Evolutionary conservation across 2,329 filamentous ascomycete genomes (phyloP).

Genomic region (Alternaria postmessia): DNA sequence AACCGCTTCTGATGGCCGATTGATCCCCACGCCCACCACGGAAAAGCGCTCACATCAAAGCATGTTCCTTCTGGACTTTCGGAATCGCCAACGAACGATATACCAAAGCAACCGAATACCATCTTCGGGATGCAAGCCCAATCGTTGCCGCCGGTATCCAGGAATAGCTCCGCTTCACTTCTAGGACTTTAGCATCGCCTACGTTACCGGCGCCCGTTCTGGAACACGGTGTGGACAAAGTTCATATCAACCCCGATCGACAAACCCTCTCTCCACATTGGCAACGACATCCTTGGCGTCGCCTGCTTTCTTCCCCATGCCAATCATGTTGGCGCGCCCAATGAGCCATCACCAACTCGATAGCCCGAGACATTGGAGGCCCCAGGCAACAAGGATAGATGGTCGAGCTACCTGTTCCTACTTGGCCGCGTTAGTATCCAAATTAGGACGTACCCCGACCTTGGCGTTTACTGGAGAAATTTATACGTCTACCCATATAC

Average conservation of each 20-base stretch:
- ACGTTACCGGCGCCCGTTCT: not conserved
- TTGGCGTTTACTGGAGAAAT: not conserved
- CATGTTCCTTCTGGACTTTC: not conserved
- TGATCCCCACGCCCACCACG: not conserved
- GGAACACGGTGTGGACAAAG: not conserved
- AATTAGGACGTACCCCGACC: too few relatives aligned
- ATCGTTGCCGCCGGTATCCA: conserved; percentile 1
- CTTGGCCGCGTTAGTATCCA: too few relatives aligned
- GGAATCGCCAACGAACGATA: not conserved
- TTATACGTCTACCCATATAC: not conserved
- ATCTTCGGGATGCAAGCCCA: not conserved
- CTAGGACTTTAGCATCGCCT: not conserved
- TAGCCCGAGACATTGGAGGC: too few relatives aligned
- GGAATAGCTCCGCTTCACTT: not conserved
- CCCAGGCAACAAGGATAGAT: too few relatives aligned
- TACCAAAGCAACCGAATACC: not conserved
- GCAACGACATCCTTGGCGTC: not conserved
- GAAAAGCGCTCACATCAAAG: not conserved
- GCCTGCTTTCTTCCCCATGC: not conserved
- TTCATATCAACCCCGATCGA: not conserved
- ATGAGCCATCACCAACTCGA: not conserved
- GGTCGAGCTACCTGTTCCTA: too few relatives aligned
- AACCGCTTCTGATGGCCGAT: not conserved
- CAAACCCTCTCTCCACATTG: not conserved
- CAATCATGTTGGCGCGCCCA: not conserved